Percentiles rank a stretch among this genome's conserved stretches.
These are phyloP conservation scores for Trichophaea hybrida DNA, from an alignment of 2,329 filamentous ascomycete genomes.

Conservation along the genomic window DNA sequence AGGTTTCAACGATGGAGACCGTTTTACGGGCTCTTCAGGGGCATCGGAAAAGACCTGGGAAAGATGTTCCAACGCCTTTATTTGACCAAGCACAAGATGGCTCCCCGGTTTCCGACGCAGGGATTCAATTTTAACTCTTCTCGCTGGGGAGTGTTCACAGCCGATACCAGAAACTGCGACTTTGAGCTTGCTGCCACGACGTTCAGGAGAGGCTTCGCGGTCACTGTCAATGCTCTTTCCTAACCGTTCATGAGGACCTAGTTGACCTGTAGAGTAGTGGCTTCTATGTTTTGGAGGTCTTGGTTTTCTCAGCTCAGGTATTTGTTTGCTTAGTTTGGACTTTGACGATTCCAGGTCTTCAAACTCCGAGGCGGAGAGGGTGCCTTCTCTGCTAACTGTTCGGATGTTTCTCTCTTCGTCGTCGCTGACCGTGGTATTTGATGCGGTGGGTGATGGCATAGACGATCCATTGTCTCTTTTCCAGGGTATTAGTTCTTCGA, in stretches of 20 bases:
- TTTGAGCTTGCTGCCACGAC: slow-evolving; percentile 5
- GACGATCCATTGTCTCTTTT: slow-evolving; percentile 9
- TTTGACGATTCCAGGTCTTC: slow-evolving; percentile 8
- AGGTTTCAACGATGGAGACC: neutral
- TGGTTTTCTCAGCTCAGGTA: neutral
- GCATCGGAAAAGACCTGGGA: neutral
- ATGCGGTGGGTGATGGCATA: slow-evolving; percentile 15
- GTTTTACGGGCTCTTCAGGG: neutral
- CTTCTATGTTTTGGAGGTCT: slow-evolving; percentile 1
- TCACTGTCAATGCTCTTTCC: slow-evolving; percentile 5
- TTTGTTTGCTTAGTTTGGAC: slow-evolving; percentile 3
- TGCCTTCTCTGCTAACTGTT: slow-evolving; percentile 7
- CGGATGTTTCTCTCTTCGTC: slow-evolving; percentile 12
- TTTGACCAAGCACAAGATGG: neutral
- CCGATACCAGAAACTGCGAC: neutral
- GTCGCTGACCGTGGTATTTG: slow-evolving; percentile 11
- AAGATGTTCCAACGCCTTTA: neutral
- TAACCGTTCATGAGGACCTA: neutral
- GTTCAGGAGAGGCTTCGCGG: slow-evolving; percentile 14
- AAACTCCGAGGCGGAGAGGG: slow-evolving; percentile 13
- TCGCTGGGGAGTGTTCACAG: slow-evolving; percentile 3
- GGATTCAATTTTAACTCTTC: neutral
- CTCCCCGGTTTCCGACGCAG: neutral
- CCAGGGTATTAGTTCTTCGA: slow-evolving; percentile 19
- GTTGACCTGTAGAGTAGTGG: slow-evolving; percentile 1